Evolutionary conservation across 2,329 filamentous ascomycete species (phyloP).

Genomic region (Fusarium mexicanum): DNA sequence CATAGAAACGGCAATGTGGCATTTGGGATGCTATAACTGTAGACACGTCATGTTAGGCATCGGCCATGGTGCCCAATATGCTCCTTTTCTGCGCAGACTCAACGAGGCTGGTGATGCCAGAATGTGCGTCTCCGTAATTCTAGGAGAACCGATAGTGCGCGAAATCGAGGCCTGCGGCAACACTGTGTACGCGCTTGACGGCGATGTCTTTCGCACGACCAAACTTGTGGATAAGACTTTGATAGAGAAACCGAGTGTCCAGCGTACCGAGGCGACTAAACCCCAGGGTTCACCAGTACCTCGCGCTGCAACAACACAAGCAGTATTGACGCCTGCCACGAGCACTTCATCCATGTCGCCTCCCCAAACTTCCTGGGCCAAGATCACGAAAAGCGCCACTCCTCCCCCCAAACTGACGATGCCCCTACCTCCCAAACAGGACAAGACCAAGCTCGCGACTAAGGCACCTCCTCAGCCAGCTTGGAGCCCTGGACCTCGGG

Average conservation of each 20-base stretch:
- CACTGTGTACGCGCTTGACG: constrained; percentile 57
- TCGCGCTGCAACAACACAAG: constrained; percentile 15
- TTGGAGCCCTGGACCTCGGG: constrained; percentile 65
- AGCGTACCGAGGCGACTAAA: constrained; percentile 1
- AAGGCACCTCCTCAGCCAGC: constrained; percentile 42
- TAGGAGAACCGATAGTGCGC: constrained; percentile 61
- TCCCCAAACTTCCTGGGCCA: constrained; percentile 46
- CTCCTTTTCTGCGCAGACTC: constrained; percentile 66
- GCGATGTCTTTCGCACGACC: constrained; percentile 62
- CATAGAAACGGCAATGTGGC: constrained; percentile 63
- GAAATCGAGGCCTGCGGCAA: constrained; percentile 60
- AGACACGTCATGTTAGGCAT: constrained; percentile 69
- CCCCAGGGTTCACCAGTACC: constrained; percentile 15
- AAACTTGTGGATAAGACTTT: constrained; percentile 56
- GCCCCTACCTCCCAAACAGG: constrained; percentile 49
- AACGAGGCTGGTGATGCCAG: constrained; percentile 54
- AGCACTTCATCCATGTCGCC: constrained; percentile 39
- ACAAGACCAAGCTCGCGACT: constrained; percentile 35
- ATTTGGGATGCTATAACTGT: constrained; percentile 69
- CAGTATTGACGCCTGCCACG: constrained; percentile 38
- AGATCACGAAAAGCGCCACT: constrained; percentile 53
- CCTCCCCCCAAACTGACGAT: constrained; percentile 54
- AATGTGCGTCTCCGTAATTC: constrained; percentile 62
- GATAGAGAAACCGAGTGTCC: neutral
- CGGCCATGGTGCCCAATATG: constrained; percentile 70